Base-by-base conservation (phyloP, 257 asterid species). In the Cynanchum wilfordii region DNA sequence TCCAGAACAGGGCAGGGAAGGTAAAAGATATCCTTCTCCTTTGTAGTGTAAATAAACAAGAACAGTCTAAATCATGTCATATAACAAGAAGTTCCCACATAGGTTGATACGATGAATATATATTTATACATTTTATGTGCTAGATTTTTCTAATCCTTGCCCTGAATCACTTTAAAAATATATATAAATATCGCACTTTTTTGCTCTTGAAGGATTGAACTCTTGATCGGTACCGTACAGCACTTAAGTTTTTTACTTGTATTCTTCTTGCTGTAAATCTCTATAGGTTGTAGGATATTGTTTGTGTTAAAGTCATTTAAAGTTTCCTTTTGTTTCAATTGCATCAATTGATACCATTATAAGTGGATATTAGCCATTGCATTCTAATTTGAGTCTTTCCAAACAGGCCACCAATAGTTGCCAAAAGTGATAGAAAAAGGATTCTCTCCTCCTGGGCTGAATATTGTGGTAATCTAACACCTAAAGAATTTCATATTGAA, bases 371-470 rank as follows among this genome's bases (percentile, higher is more conserved):
- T 24, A 24, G n/a, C 63, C 20, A 57, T 13, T 5, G 42, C 44
- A 22, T 25, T 55, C 68, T 63, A 63, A 59, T 38, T 70, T 70
- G 59, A 66, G 30, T 75, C 45, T 66, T 25, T 72, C 30, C 72
- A 12, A 69, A 74, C 87, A 91, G 98, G 89, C 87, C 86, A 54
- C 97, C 99, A 16, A 74, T 94, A 66, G 99, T 94, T 73, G 96
- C 99, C 62, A 84, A 82, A 84, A 87, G 97, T 77, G 99, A 94
- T 72, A 87, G 99, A 59, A 82, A 87, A 73, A 88, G 99, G 74
- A 88, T 91, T 77, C 96, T 94, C 57, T 84, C 92, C 58, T 83
- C 92, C 52, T 94, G 99, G 99, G 91, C 95, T 57, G 84, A 88
- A 50, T 68, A 81, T 49, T 94, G 98, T 74, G 78, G 86, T 40